Evolutionary conservation across 169 alveolate species (phyloP).

Genomic region (Perkinsus olseni): DNA sequence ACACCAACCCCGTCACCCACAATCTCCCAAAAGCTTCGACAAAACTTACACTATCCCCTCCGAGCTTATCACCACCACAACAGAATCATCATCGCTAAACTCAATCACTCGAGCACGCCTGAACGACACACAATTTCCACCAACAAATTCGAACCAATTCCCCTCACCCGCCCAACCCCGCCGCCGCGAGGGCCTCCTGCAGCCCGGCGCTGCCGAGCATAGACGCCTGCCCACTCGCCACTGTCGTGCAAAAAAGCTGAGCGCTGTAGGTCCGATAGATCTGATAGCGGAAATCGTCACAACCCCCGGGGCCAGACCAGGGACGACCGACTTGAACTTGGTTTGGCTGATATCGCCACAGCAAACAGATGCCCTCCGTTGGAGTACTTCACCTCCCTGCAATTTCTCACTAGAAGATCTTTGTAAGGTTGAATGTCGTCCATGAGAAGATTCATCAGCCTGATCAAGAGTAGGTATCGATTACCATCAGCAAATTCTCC

Average conservation of each 20-base stretch:
- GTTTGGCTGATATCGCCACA: neutral
- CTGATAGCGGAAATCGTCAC: neutral
- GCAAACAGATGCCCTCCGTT: neutral
- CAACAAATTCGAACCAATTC: too few relatives aligned
- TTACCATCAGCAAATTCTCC: neutral
- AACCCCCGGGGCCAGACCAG: neutral
- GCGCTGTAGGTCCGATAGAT: neutral
- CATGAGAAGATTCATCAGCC: neutral
- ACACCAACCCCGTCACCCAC: too few relatives aligned
- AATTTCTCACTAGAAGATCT: neutral
- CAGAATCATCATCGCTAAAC: neutral
- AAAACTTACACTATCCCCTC: neutral
- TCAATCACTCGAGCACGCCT: neutral
- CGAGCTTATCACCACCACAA: neutral
- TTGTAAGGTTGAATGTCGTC: neutral
- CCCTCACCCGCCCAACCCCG: neutral
- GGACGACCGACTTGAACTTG: neutral
- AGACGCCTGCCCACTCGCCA: neutral
- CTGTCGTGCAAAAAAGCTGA: neutral
- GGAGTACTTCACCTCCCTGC: neutral
- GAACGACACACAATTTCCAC: too few relatives aligned
- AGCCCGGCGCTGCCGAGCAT: neutral
- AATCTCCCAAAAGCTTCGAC: too few relatives aligned
- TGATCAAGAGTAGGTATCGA: too few relatives aligned
- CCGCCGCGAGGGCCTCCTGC: neutral